These are phyloP conservation scores for Flagelloscypha sp. DNA, from an alignment of 768 basidiomycete genomes.

Conservation along the genomic window DNA sequence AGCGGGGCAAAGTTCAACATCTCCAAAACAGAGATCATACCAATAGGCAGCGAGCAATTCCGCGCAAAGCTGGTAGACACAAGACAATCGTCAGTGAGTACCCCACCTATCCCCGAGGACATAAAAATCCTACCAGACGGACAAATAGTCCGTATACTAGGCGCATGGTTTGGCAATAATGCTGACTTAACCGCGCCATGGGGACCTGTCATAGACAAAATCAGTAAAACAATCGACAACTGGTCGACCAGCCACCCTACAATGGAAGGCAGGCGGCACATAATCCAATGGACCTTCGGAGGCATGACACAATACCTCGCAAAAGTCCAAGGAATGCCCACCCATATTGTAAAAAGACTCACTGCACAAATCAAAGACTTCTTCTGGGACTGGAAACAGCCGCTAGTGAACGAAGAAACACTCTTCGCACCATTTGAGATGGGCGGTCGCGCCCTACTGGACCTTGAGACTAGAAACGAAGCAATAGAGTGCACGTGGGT, in stretches of 20 bases:
- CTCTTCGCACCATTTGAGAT: conserved; percentile 4
- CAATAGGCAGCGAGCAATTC: conserved; percentile 13
- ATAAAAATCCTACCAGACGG: conserved; percentile 9
- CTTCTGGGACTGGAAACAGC: conserved; percentile 4
- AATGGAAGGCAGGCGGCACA: conserved; percentile 6
- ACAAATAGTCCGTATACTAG: conserved; percentile 6
- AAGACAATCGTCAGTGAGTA: background rate
- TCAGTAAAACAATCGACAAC: background rate
- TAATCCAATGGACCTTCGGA: conserved; percentile 10
- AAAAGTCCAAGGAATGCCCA: conserved; percentile 17
- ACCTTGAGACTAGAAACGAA: conserved; percentile 10
- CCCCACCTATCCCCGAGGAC: conserved; percentile 2
- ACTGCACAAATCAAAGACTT: conserved; percentile 4
- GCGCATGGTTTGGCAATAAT: conserved; percentile 10
- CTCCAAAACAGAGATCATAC: conserved; percentile 15
- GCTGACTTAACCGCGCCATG: conserved; percentile 3
- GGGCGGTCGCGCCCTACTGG: conserved; percentile 7
- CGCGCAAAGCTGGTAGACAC: background rate
- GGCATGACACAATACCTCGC: conserved; percentile 15
- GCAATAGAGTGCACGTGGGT: conserved; percentile 11
- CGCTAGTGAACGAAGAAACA: background rate
- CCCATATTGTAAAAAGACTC: conserved; percentile 2
- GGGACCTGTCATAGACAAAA: conserved; percentile 4
- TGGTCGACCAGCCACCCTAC: conserved; percentile 12
- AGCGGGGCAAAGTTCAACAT: conserved; percentile 14